These are phyloP conservation scores for Fusarium ramigenum DNA, from an alignment of 2,329 filamentous ascomycete genomes.

Conservation along the genomic window DNA sequence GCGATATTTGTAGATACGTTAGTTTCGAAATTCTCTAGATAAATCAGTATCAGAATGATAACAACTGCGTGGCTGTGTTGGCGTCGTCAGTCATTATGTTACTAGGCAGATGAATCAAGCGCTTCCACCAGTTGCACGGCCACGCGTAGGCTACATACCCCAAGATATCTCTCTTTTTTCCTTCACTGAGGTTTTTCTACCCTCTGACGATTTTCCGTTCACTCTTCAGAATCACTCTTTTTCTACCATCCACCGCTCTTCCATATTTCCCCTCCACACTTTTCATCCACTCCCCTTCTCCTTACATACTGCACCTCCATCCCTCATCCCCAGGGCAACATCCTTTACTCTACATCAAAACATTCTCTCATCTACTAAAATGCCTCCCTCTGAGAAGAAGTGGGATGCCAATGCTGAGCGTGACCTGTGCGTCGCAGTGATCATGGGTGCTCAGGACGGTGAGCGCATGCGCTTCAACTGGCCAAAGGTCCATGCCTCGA, in stretches of 20 bases:
- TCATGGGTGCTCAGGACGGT: constrained; percentile 41
- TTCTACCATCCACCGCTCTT: not conserved
- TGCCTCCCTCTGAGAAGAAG: constrained; percentile 48
- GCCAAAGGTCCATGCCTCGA: constrained; percentile 44
- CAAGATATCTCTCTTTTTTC: not conserved
- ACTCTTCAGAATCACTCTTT: not conserved
- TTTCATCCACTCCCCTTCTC: not conserved
- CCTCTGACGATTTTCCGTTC: not conserved
- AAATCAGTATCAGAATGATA: not conserved
- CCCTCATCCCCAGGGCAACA: not conserved
- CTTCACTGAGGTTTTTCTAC: not conserved
- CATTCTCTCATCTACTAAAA: constrained; percentile 12
- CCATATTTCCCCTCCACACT: not conserved
- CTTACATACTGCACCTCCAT: not conserved
- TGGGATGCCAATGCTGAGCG: constrained; percentile 50
- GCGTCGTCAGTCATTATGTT: not conserved
- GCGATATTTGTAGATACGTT: not conserved
- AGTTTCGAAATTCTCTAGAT: not conserved
- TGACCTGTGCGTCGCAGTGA: constrained; percentile 51
- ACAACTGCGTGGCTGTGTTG: not conserved
- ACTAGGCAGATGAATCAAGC: not conserved
- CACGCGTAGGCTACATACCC: not conserved
- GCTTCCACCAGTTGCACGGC: not conserved
- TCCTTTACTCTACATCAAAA: not conserved
- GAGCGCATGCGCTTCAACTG: constrained; percentile 47